A percentile compares a stretch with the other conserved stretches of the same genome.
These are phyloP conservation scores for Amanita fuliginea DNA, from an alignment of 768 basidiomycete genomes.

Conservation along the genomic window DNA sequence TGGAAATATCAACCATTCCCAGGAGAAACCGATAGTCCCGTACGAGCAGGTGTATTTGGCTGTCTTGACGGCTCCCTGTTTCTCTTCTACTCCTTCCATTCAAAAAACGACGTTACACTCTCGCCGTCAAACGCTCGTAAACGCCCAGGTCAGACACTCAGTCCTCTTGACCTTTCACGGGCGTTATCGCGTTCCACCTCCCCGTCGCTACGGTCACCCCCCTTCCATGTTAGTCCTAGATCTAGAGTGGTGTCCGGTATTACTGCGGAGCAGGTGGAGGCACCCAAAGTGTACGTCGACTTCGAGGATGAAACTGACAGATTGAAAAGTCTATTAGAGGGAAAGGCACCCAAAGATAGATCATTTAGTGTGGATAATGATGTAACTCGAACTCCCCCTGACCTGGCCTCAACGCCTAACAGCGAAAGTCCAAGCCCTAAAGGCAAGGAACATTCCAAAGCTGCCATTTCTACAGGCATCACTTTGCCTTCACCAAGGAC, in stretches of 20 bases:
- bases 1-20: slow-evolving; percentile 13
- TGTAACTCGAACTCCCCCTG: slow-evolving; percentile 11
- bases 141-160: slow-evolving; percentile 5
- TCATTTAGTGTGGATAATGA: slow-evolving; percentile 13
- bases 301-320: slow-evolving; percentile 74
- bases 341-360: slow-evolving; percentile 31
- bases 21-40: slow-evolving; percentile 7
- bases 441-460: slow-evolving; percentile 27
- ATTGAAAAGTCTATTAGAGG: slow-evolving; percentile 63
- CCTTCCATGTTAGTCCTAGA: slow-evolving; percentile 44
- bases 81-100: slow-evolving; percentile 20
- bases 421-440: slow-evolving; percentile 13
- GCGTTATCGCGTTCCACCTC: slow-evolving; percentile 18
- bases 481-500: slow-evolving; percentile 28
- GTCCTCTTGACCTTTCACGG: slow-evolving; percentile 13
- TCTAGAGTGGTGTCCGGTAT: slow-evolving; percentile 64
- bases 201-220: slow-evolving; percentile 26
- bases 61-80: slow-evolving; percentile 35
- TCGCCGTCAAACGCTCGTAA: slow-evolving; percentile 7
- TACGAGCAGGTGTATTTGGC: slow-evolving; percentile 23
- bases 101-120: slow-evolving; percentile 8
- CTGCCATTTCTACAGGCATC: slow-evolving; percentile 34
- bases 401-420: slow-evolving; percentile 16
- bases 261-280: slow-evolving; percentile 60
- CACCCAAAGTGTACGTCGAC: slow-evolving; percentile 70